Base-by-base conservation (phyloP, 495 filamentous ascomycete genomes). In the Rostrohypoxylon terebratum region DNA sequence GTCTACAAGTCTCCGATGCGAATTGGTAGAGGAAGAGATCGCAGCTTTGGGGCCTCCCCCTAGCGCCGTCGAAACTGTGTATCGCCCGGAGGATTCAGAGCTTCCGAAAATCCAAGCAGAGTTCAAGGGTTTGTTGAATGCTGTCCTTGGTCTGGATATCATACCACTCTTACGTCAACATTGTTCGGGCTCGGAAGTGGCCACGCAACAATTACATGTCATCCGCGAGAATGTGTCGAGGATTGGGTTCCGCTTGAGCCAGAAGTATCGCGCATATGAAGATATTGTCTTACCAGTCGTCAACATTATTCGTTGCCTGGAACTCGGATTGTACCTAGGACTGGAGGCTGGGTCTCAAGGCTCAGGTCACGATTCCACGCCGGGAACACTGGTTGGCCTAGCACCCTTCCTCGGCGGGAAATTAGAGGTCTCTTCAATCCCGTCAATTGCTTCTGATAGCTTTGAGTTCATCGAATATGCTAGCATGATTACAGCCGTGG, bases 241-340 rank as follows among this genome's bases (percentile, higher is more conserved):
- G 62, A 85, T 97, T 9, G 87, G 89, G 40, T 77, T 77, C 20
- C 87, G 94, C 42, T 83, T 99, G 25, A 85, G 82, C 1, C 80
- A 85, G 1, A 83, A 88, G 20, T 94, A 92, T 76, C 85, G 88
- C 45, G 88, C 87, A 34, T 98, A 97, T 71, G 91, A 92, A 61
- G 96, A 99, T 78, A 84, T 98, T 54, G 91, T 91, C 0, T 84
- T 85, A 53, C 94, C 94, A 2, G 82, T 93, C 44, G 84, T 94
- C 65, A 92, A 91, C 50, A 94, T 98, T 71, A 85, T 98, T 8
- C 88, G 92, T 60, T 90, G 93, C 61, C 83, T 99, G 10, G 90
- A 91, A 68, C 77, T 95, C 63, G 93, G 94, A 11, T 75, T 97
- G 33, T 90, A 86, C 14, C 79, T 97, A 31, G 83, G 84, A 40